These are phyloP conservation scores for Fusarium chuoi DNA, from an alignment of 2,329 filamentous ascomycete species.

Conservation along the genomic window DNA sequence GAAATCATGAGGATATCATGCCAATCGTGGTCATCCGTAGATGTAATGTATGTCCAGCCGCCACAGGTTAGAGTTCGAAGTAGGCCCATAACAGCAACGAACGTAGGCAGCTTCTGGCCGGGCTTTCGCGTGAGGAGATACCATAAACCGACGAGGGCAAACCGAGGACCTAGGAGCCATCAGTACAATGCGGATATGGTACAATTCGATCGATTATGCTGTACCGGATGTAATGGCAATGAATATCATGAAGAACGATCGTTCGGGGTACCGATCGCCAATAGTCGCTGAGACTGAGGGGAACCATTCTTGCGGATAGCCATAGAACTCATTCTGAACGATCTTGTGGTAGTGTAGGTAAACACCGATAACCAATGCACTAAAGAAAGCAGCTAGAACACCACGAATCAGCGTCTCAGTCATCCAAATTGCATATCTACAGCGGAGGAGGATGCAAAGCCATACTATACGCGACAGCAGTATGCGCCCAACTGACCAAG, in stretches of 20 bases:
- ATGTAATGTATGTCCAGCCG: slow-evolving; percentile 98
- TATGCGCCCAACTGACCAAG: slow-evolving; percentile 93
- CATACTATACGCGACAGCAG: slow-evolving; percentile 81
- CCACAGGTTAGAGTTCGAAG: slow-evolving; percentile 94
- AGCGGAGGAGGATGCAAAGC: slow-evolving; percentile 31
- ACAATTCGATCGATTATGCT: slow-evolving; percentile 27
- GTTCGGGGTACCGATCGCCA: slow-evolving; percentile 95
- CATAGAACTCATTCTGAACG: slow-evolving; percentile 95
- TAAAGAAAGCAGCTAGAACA: slow-evolving; percentile 80
- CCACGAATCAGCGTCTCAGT: slow-evolving; percentile 33
- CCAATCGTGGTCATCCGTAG: slow-evolving; percentile 98
- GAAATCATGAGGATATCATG: slow-evolving; percentile 99
- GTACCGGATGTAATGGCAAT: slow-evolving; percentile 93
- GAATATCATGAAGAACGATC: slow-evolving; percentile 96
- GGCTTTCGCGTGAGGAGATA: slow-evolving; percentile 87
- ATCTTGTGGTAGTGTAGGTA: slow-evolving; percentile 95
- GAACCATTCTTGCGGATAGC: slow-evolving; percentile 96
- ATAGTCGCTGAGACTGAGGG: slow-evolving; percentile 96
- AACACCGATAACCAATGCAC: slow-evolving; percentile 83
- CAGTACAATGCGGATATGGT: slow-evolving; percentile 13
- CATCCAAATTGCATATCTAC: not conserved
- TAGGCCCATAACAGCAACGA: slow-evolving; percentile 81
- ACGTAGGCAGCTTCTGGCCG: slow-evolving; percentile 79
- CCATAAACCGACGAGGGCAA: slow-evolving; percentile 90
- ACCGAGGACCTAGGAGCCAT: slow-evolving; percentile 77